A percentile compares a stretch with the other conserved stretches of the same genome.
phyloP scores from a whole-genome alignment of 1,284 basidiomycete genomes.

The Apiotrichum veenhuisii region DNA sequence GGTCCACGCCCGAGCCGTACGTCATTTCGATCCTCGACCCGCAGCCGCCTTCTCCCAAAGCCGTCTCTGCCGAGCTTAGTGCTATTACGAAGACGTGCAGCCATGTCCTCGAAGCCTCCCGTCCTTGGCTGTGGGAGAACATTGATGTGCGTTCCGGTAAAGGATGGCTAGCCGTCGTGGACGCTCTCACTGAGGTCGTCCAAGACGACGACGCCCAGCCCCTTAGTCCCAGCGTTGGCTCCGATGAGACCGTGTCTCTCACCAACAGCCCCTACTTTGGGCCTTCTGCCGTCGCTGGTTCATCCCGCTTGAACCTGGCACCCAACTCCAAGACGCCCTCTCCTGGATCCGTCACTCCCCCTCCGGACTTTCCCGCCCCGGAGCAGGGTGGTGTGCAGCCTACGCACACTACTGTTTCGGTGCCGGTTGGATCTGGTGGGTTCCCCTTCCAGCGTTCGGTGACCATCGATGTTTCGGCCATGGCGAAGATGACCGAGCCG shows the following conservation, averaged over 20 bases:
- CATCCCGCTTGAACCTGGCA: not conserved
- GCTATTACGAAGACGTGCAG: conserved; percentile 22
- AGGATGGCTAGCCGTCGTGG: conserved; percentile 49
- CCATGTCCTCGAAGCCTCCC: conserved; percentile 37
- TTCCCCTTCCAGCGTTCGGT: conserved; percentile 1
- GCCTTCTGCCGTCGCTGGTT: not conserved
- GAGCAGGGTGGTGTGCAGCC: not conserved
- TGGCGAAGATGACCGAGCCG: too few species aligned
- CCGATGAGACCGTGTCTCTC: not conserved
- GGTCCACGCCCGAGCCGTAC: conserved; percentile 20
- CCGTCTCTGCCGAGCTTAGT: conserved; percentile 24
- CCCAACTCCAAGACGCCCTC: not conserved
- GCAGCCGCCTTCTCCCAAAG: conserved; percentile 20
- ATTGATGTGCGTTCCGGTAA: conserved; percentile 44
- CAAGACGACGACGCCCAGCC: conserved; percentile 6
- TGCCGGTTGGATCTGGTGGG: conserved; percentile 1
- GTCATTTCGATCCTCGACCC: conserved; percentile 35
- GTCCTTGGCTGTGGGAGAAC: conserved; percentile 49
- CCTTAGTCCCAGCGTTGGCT: not conserved
- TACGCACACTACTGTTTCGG: not conserved
- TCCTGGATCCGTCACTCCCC: not conserved
- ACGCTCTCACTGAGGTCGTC: conserved; percentile 45
- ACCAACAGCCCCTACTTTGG: not conserved
- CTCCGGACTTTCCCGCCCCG: not conserved
- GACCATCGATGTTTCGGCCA: not conserved